Evolutionary conservation across 73 alveolate species (phyloP).

Genomic region (Paramecium pentaurelia): DNA sequence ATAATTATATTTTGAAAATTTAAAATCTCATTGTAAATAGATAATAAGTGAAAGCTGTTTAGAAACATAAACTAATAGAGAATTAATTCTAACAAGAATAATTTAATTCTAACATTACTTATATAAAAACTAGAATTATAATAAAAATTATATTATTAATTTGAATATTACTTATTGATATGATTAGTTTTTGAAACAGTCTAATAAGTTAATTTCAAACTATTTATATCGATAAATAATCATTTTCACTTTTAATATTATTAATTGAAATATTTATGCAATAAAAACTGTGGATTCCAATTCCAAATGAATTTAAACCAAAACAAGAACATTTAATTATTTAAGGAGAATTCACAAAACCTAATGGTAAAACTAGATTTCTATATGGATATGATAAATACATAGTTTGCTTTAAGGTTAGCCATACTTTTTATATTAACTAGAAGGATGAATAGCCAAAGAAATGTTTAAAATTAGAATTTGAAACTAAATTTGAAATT

Average conservation of each 20-base stretch:
- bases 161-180: background rate
- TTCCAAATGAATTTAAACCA: background rate
- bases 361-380: background rate
- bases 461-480: background rate
- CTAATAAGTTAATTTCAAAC: background rate
- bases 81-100: background rate
- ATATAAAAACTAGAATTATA: no score
- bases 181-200: background rate
- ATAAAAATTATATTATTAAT: background rate
- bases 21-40: background rate
- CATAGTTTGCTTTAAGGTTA: background rate
- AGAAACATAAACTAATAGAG: background rate
- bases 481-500: conserved; percentile 33
- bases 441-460: background rate
- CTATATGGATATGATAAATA: background rate
- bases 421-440: background rate
- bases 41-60: no score
- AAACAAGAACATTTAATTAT: background rate
- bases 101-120: background rate
- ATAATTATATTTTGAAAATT: background rate
- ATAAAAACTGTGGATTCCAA: conserved; percentile 27
- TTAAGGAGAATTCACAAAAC: conserved; percentile 6
- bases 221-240: background rate
- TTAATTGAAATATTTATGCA: background rate
- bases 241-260: background rate